phyloP scores from a whole-genome alignment of 148 eudicot species.

The Nepenthes gracilis region DNA sequence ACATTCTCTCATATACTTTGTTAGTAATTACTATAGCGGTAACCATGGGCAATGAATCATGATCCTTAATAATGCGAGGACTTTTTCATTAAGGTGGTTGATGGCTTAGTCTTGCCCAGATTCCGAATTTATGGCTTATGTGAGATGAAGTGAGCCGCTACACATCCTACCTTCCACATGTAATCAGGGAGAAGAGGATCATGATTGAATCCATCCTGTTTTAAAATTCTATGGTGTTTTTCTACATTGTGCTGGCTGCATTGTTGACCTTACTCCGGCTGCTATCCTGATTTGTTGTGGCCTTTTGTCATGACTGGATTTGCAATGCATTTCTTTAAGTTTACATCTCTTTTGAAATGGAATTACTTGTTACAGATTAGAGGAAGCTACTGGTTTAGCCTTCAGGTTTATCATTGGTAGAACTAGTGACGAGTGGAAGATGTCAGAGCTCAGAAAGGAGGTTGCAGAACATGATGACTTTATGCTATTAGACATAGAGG shows the following conservation, averaged over 20 bases:
- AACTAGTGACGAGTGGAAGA: conserved; percentile 56
- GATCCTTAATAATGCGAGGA: too few species aligned
- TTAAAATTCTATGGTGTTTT: too few species aligned
- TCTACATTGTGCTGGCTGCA: too few species aligned
- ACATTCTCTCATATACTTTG: too few species aligned
- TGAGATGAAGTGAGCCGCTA: background rate
- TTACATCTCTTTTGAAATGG: background rate
- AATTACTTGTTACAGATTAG: conserved; percentile 45
- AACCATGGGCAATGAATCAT: too few species aligned
- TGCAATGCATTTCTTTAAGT: background rate
- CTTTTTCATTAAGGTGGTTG: too few species aligned
- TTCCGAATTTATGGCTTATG: too few species aligned
- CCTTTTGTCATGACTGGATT: background rate
- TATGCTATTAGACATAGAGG: conserved; percentile 75
- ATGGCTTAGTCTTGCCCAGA: too few species aligned
- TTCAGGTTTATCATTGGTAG: conserved; percentile 88
- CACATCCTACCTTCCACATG: background rate
- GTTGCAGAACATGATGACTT: conserved; percentile 76
- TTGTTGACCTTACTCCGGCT: too few species aligned
- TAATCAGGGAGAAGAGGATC: background rate
- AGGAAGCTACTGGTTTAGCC: conserved; percentile 93
- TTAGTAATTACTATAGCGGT: too few species aligned
- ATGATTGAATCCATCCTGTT: too few species aligned
- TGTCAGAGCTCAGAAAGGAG: conserved; percentile 75
- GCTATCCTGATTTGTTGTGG: background rate